Base-by-base conservation (phyloP, 495 filamentous ascomycete species). In the Hypoxylon subgilvum region DNA sequence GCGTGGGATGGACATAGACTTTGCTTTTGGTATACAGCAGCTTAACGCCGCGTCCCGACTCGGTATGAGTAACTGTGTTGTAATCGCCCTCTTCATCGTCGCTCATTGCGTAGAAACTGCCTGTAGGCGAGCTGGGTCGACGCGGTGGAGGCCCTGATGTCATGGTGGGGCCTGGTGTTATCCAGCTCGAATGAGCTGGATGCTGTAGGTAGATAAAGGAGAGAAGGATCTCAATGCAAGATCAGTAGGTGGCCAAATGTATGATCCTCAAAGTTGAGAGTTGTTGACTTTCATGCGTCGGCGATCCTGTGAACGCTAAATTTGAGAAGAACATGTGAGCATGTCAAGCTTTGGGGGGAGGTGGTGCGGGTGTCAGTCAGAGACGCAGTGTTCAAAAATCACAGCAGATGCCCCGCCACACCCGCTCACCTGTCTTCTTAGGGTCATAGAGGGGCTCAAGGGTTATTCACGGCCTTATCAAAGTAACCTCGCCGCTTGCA, bases 11-110 rank as follows among this genome's bases (percentile, higher is more conserved):
- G n/a, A 98, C 86, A 68, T 97, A 98, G 69, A 98, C 93, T 79
- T 98, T 98, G 86, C 92, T 96, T 74, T 98, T 98, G 18, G 91
- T 92, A 66, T 87, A 97, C 19, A 98, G 76, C n/a, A 98, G 78
- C 76, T 97, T 98, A 34, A 98, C 95, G 4, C 94, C 93, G 54
- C 86, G 83, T 1, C 89, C 87, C 1, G 88, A 84, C 47, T 78
- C 83, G 10, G 86, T 85, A 70, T 95, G 91, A 7, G 91, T 90
- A 72, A 98, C 94, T 17, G 92, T 97, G 69, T 92, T 90, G 74
- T 98, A 98, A 60, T 92, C 94, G 60, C 85, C 87, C 73, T 98
- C 95, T 39, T 96, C 91, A 57, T 96, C 91, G 74, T 98, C 94
- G 72, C 92, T 96, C 77, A 97, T 80, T 65, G 92, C 94, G 82